These are phyloP conservation scores for Rubus idaeus DNA, from an alignment of 306 rosid genomes.

Conservation along the genomic window DNA sequence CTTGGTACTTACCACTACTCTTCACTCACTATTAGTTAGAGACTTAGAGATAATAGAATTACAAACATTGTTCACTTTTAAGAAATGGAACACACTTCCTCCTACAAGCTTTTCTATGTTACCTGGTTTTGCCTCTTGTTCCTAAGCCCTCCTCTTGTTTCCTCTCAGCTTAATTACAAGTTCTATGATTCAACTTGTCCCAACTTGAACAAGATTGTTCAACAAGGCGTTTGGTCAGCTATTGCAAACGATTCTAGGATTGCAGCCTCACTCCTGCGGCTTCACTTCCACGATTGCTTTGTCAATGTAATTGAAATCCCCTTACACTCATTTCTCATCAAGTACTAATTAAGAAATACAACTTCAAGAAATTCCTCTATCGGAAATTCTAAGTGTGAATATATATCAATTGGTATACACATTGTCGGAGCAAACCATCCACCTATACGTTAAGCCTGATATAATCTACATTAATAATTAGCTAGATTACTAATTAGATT, in stretches of 20 bases:
- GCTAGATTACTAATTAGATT: too few relatives aligned
- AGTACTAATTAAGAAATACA: too few relatives aligned
- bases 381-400: too few relatives aligned
- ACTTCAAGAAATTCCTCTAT: too few relatives aligned
- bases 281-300: constrained; percentile 93
- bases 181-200: constrained; percentile 72
- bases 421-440: too few relatives aligned
- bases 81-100: constrained; percentile 34
- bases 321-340: too few relatives aligned
- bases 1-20: constrained; percentile 19
- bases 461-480: too few relatives aligned
- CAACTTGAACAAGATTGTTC: constrained; percentile 50
- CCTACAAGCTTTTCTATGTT: constrained; percentile 28
- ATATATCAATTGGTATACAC: too few relatives aligned
- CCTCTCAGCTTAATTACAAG: constrained; percentile 64
- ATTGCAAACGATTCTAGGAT: constrained; percentile 72
- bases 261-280: constrained; percentile 93
- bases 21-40: constrained; percentile 8
- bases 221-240: constrained; percentile 57
- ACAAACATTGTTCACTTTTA: background rate
- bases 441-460: too few relatives aligned
- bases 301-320: constrained; percentile 46
- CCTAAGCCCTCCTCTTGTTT: constrained; percentile 48
- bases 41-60: too few relatives aligned
- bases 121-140: constrained; percentile 47